Percentiles rank a stretch among this genome's conserved stretches.
phyloP scores from a whole-genome alignment of 116 monocot species.

The Zostera marina region DNA sequence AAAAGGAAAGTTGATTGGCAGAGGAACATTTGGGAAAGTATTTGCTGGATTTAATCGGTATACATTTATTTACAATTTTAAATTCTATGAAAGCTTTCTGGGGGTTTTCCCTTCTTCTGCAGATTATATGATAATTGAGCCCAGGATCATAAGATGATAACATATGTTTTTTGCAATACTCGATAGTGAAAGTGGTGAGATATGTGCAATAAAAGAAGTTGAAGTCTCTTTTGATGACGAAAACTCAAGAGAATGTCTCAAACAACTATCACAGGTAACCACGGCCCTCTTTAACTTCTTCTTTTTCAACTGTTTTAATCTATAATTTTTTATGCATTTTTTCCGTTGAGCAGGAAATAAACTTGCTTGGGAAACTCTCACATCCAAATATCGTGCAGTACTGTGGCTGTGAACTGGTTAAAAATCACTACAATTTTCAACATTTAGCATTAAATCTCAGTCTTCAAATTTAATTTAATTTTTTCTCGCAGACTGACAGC shows the following conservation, averaged over 20 bases:
- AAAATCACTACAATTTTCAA: neutral
- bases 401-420: conserved; percentile 93
- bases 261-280: conserved; percentile 53
- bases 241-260: conserved; percentile 75
- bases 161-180: neutral
- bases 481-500: conserved; percentile 40
- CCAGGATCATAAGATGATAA: neutral
- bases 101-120: neutral
- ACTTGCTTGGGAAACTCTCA: conserved; percentile 66
- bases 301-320: too few species aligned
- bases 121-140: neutral
- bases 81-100: neutral
- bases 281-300: neutral
- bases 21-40: conserved; percentile 81
- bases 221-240: conserved; percentile 58
- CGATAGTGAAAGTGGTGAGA: conserved; percentile 66
- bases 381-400: conserved; percentile 96
- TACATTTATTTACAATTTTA: neutral
- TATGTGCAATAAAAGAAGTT: conserved; percentile 94
- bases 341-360: conserved; percentile 54
- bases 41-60: conserved; percentile 81
- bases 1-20: conserved; percentile 66
- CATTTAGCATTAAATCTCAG: neutral
- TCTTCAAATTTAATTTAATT: neutral
- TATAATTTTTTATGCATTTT: neutral